phyloP scores from a whole-genome alignment of 352 stramenopile genomes.

The Globisporangium paddicum region DNA sequence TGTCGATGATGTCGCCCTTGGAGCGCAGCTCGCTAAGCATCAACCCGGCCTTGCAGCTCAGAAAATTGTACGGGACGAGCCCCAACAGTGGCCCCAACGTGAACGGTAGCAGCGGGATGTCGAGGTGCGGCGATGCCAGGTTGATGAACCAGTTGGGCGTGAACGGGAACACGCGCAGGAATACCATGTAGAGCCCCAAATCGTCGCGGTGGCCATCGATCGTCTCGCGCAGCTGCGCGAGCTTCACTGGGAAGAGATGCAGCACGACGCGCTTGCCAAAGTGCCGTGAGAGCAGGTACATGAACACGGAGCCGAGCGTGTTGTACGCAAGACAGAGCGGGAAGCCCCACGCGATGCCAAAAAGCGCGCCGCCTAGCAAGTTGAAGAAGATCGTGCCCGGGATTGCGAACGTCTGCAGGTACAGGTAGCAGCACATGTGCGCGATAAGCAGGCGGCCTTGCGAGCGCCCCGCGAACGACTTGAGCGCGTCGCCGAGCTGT shows the following conservation, averaged over 20 bases:
- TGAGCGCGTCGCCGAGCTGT: slow-evolving; percentile 56
- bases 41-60: slow-evolving; percentile 76
- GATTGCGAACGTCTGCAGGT: slow-evolving; percentile 78
- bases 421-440: slow-evolving; percentile 73
- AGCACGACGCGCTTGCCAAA: slow-evolving; percentile 53
- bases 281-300: slow-evolving; percentile 61
- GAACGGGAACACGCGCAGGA: slow-evolving; percentile 78
- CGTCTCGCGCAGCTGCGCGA: slow-evolving; percentile 44
- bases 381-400: slow-evolving; percentile 82
- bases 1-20: slow-evolving; percentile 77
- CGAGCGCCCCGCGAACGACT: slow-evolving; percentile 43
- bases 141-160: slow-evolving; percentile 88
- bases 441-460: slow-evolving; percentile 42
- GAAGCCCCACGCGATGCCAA: slow-evolving; percentile 64
- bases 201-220: slow-evolving; percentile 68
- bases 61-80: slow-evolving; percentile 81
- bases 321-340: slow-evolving; percentile 79
- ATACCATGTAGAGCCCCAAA: slow-evolving; percentile 80
- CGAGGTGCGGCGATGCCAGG: slow-evolving; percentile 69
- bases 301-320: slow-evolving; percentile 69
- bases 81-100: slow-evolving; percentile 54
- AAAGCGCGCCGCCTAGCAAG: slow-evolving; percentile 63
- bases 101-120: slow-evolving; percentile 63
- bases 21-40: slow-evolving; percentile 68
- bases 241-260: slow-evolving; percentile 45